Percentiles rank a stretch among this genome's conserved stretches.
Evolutionary conservation across 768 basidiomycete species (phyloP).

Genomic region (Xanthoconium stramineum): DNA sequence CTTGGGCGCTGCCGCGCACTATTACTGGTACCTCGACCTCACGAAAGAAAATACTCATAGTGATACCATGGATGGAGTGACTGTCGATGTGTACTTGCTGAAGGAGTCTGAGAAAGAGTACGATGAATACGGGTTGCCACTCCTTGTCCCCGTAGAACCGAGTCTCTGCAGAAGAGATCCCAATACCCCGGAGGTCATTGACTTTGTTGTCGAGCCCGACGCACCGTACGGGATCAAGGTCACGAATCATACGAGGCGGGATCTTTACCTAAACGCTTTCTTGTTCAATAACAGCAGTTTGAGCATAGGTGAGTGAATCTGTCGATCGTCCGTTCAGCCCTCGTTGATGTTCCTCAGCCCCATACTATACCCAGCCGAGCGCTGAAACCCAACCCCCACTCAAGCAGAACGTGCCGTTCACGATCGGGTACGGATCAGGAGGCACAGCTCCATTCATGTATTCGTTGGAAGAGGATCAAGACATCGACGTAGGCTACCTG

Average conservation of each 20-base stretch:
- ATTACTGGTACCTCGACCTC: constrained; percentile 22
- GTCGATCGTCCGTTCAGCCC: not conserved
- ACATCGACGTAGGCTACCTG: constrained; percentile 40
- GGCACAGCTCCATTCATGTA: constrained; percentile 34
- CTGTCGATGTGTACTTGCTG: constrained; percentile 13
- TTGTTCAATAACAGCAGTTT: constrained; percentile 41
- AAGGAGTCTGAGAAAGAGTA: not conserved
- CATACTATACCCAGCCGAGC: constrained; percentile 10
- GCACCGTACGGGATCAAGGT: constrained; percentile 34
- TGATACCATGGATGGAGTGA: not conserved
- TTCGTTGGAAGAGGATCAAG: constrained; percentile 27
- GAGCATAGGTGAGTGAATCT: constrained; percentile 29
- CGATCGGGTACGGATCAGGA: constrained; percentile 41
- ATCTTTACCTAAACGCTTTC: constrained; percentile 40
- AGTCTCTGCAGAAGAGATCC: constrained; percentile 3
- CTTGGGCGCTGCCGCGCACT: constrained; percentile 16
- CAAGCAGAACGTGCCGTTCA: constrained; percentile 8
- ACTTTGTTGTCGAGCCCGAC: constrained; percentile 21
- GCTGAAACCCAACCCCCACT: constrained; percentile 4
- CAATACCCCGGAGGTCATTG: constrained; percentile 1
- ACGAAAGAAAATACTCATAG: not conserved
- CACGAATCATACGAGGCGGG: constrained; percentile 30
- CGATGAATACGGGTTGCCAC: not conserved
- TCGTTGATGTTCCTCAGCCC: constrained; percentile 1
- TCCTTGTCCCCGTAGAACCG: constrained; percentile 1